Evolutionary conservation across 176 grass and related monocot species (phyloP), one percentile per base, ranked within the genome.

Genomic region (Triticum dicoccoides): DNA sequence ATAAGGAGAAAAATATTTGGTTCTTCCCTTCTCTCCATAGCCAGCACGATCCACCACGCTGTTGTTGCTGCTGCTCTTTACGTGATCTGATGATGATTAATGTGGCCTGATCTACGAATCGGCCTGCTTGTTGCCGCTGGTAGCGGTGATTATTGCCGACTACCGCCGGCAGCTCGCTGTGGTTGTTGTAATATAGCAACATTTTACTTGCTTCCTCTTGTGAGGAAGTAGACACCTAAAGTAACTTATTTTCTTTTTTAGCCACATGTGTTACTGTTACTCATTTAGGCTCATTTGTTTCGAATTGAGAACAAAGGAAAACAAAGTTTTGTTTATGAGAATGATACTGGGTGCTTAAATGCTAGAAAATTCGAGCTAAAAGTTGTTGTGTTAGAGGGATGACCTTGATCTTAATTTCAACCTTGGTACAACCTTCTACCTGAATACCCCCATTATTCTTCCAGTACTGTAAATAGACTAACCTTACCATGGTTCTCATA

Each of bases 1-100:
- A 92, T 68, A 92, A 83, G 80, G 83, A 89, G 83, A 88, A 92
- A 89, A 92, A 86, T 86, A 88, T 88, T 89, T 88, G 79, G 72
- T 89, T 86, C 90, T 89, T 92, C 87, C 79, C 79, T 92, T 92
- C 90, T 89, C 83, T 92, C 72, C 72, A 86, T 85, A 62, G 85
- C 85, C 69, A 32, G 80, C 59, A 87, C 49, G 15, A 75, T 27
- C 59, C 29, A 20, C 21, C 20, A 35, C 75, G 80, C 61, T 80
- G 9, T 33, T 37, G 33, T 65, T 74, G 66, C 78, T 86, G 83
- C 51, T 82, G 65, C 80, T 84, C 59, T 91, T 91, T 87, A 51
- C 85, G 37, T 76, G 69, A 81, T 88, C 85, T 69, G 81, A 80
- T 85, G 80, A 76, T 67, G 73, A 83, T 83, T 84, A 69, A 66